phyloP scores from a whole-genome alignment of 2,329 filamentous ascomycete genomes.

The Daldinia sp. region DNA sequence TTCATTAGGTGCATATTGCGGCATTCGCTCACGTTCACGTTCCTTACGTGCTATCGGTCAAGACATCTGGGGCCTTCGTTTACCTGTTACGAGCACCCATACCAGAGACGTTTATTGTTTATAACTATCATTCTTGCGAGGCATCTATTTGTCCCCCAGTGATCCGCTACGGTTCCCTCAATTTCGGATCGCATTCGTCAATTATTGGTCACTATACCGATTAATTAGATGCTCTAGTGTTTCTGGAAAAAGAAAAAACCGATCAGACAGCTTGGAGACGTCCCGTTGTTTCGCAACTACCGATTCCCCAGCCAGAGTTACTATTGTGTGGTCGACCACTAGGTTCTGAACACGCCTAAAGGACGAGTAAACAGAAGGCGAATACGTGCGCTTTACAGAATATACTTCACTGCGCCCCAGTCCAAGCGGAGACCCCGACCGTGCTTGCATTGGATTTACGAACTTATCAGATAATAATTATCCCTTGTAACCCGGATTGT shows the following conservation, averaged over 20 bases:
- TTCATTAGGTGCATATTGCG: constrained; percentile 1
- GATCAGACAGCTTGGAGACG: constrained; percentile 19
- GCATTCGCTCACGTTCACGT: neutral
- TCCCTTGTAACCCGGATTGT: constrained; percentile 3
- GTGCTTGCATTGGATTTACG: constrained; percentile 3
- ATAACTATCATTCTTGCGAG: constrained; percentile 26
- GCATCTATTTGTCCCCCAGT: constrained; percentile 24
- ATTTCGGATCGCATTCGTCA: constrained; percentile 2
- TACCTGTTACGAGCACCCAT: constrained; percentile 23
- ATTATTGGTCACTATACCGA: constrained; percentile 6
- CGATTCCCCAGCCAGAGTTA: constrained; percentile 1
- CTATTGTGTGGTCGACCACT: constrained; percentile 11
- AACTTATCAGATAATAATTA: constrained; percentile 4
- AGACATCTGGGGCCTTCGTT: neutral
- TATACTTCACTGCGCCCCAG: constrained; percentile 29
- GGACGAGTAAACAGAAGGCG: neutral
- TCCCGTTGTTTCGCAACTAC: constrained; percentile 8
- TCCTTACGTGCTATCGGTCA: neutral
- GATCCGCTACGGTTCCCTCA: neutral
- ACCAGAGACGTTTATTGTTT: constrained; percentile 36
- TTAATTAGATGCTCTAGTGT: neutral
- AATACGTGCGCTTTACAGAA: constrained; percentile 7
- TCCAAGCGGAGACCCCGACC: constrained; percentile 17
- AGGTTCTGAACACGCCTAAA: constrained; percentile 6
- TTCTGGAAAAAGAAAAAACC: constrained; percentile 19